phyloP scores from a whole-genome alignment of 768 basidiomycete genomes.

The Lentinula detonsa region DNA sequence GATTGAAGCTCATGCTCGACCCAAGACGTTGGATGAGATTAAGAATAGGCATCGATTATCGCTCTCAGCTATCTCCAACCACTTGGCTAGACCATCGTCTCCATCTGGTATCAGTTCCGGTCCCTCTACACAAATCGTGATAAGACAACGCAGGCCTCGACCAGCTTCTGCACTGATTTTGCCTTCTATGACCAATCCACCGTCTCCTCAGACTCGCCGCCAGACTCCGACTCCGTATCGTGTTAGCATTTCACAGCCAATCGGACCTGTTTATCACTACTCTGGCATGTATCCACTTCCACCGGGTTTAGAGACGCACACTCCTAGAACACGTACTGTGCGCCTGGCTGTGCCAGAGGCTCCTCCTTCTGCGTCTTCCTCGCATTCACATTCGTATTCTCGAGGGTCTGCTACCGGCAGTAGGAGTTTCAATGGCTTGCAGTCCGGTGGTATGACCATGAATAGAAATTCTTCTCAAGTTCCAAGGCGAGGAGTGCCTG shows the following conservation, averaged over 20 bases:
- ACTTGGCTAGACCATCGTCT: neutral
- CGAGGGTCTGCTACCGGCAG: neutral
- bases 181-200: conserved; percentile 4
- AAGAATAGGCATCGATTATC: conserved; percentile 31
- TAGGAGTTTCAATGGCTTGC: neutral
- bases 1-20: neutral
- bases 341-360: neutral
- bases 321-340: neutral
- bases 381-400: neutral
- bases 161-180: conserved; percentile 4
- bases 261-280: neutral
- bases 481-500: neutral
- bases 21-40: conserved; percentile 24
- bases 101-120: neutral
- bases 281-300: neutral
- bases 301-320: neutral
- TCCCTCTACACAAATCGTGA: neutral
- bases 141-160: conserved; percentile 3
- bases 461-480: neutral
- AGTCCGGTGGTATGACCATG: neutral
- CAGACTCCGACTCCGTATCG: neutral
- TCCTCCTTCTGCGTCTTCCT: neutral
- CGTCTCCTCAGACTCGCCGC: neutral
- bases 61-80: conserved; percentile 20
- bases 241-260: conserved; percentile 1